phyloP scores from a whole-genome alignment of 208 protist species.

The Phytomonas sp. region DNA sequence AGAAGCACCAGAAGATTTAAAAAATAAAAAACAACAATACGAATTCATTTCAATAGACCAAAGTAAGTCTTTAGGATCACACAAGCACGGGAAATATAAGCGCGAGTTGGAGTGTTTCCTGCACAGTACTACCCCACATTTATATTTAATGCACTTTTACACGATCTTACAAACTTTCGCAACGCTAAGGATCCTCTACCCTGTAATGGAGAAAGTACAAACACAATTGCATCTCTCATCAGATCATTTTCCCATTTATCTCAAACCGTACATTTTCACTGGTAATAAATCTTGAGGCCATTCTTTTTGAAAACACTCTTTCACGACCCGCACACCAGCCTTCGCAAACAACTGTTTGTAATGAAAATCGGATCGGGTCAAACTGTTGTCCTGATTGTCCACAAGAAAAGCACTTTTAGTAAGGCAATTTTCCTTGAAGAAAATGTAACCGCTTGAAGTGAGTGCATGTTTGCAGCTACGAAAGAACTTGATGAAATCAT shows the following conservation, averaged over 20 bases:
- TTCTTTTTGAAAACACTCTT: slow-evolving; percentile 55
- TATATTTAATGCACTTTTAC: not conserved
- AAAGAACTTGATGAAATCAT: slow-evolving; percentile 86
- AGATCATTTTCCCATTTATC: slow-evolving; percentile 18
- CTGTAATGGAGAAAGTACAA: slow-evolving; percentile 8
- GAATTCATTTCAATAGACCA: slow-evolving; percentile 2
- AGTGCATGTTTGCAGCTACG: slow-evolving; percentile 59
- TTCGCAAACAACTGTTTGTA: slow-evolving; percentile 75
- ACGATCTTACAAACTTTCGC: not conserved
- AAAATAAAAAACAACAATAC: slow-evolving; percentile 1
- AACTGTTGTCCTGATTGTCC: slow-evolving; percentile 84
- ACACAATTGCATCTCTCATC: not conserved
- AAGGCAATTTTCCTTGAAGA: slow-evolving; percentile 90
- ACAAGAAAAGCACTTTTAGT: slow-evolving; percentile 54
- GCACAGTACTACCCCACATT: not conserved
- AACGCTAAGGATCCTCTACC: not conserved
- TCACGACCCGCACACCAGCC: slow-evolving; percentile 56
- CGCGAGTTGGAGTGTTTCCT: not conserved
- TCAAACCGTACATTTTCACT: slow-evolving; percentile 88
- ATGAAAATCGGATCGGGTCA: slow-evolving; percentile 83
- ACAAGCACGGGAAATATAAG: not conserved
- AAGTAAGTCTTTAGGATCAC: not conserved
- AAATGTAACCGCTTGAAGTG: slow-evolving; percentile 76
- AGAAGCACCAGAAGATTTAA: not conserved
- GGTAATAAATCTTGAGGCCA: slow-evolving; percentile 71